Evolutionary conservation across 2,329 filamentous ascomycete genomes (phyloP), one percentile per base, ranked within the genome.

Genomic region (Colletotrichum agaves): DNA sequence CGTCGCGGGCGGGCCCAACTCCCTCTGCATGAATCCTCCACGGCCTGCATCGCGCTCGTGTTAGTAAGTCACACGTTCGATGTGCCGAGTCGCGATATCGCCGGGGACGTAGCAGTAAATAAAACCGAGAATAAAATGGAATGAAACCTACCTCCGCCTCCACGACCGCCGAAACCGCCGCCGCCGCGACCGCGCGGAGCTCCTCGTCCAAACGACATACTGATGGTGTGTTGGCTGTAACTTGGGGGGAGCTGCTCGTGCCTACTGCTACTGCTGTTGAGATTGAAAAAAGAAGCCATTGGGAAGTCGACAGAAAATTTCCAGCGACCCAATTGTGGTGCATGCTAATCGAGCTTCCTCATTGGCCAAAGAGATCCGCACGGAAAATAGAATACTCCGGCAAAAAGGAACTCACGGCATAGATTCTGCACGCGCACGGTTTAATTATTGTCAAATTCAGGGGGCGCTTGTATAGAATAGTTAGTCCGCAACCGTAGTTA

Each of bases 171-270:
- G n/a, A 71, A 71, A 13, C 69, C 69, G 46, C 69, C 69, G 5
- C 67, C 66, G 47, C 64, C 61, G 57, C 69, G 69, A 66, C 69
- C 69, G 19, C 69, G 69, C 55, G 69, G 69, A 63, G 69, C 66
- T 69, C 69, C 69, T 69, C 66, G 69, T 61, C 67, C 67, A 55
- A 71, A 71, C 39, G 69, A 71, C 69, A 71, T 71, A 27, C 57
- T 71, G 35, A 60, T 64, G 47, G 39, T 63, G 52, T 43, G 41
- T 65, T 56, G 56, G 37, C 23, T 56, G 60, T 55, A 31, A 56
- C 23, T 46, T 69, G 47, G 50, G 53, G 27, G 13, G 53, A 69
- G 57, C 69, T 67, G 61, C 69, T 70, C 43, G 46, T 55, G 31
- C 13, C 35, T 53, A 27, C 52, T 55, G 57, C 61, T 65, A 35